These are phyloP conservation scores for Citrullus colocynthis DNA, from an alignment of 306 rosid genomes.

Conservation along the genomic window DNA sequence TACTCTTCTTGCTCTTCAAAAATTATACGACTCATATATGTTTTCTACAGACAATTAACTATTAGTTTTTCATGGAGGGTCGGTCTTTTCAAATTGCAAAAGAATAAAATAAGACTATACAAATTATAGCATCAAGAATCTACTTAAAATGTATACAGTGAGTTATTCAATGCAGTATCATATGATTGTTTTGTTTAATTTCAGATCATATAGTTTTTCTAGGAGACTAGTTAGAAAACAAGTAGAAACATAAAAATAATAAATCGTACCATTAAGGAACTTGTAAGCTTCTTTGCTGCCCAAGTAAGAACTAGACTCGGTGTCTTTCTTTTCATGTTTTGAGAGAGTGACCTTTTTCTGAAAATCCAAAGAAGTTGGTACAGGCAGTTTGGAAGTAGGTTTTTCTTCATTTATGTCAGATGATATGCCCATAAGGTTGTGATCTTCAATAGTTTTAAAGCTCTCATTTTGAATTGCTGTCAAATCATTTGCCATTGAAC, in stretches of 20 bases:
- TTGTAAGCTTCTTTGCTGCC: slow-evolving; percentile 43
- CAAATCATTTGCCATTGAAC: slow-evolving; percentile 78
- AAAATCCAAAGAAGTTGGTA: slow-evolving; percentile 58
- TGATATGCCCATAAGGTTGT: slow-evolving; percentile 9
- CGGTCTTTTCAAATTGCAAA: not conserved
- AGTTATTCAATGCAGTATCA: not conserved
- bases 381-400: slow-evolving; percentile 5
- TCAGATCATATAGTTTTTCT: not conserved
- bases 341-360: slow-evolving; percentile 77
- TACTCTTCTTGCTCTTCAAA: not conserved
- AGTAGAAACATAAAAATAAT: not conserved
- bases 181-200: not conserved
- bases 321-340: slow-evolving; percentile 44
- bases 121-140: not conserved
- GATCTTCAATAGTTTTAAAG: slow-evolving; percentile 38
- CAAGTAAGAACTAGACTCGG: slow-evolving; percentile 19
- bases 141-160: not conserved
- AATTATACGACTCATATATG: not conserved
- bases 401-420: slow-evolving; percentile 29
- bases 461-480: slow-evolving; percentile 68
- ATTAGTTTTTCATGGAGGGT: not conserved
- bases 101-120: not conserved
- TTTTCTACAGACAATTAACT: not conserved
- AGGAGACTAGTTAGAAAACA: not conserved
- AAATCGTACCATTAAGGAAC: slow-evolving; percentile 47